A percentile compares a stretch with the other conserved stretches of the same genome.
These are phyloP conservation scores for Parastagonospora avenae DNA, from an alignment of 2,329 filamentous ascomycete genomes.

Conservation along the genomic window DNA sequence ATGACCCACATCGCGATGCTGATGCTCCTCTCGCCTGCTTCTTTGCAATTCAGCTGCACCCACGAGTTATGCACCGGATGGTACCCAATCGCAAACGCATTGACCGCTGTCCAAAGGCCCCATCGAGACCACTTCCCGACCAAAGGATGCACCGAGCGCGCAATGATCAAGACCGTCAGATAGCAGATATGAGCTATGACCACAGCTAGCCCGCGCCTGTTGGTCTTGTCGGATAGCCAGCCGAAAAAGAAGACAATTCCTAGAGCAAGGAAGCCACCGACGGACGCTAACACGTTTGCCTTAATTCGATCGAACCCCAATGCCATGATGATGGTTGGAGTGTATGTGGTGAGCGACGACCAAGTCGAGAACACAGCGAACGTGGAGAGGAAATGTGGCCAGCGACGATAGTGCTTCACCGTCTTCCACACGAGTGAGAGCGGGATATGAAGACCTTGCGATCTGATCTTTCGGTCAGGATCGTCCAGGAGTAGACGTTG, in stretches of 20 bases:
- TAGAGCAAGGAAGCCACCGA: constrained; percentile 52
- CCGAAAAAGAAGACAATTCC: constrained; percentile 57
- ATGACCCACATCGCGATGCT: constrained; percentile 59
- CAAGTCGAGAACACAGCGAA: constrained; percentile 60
- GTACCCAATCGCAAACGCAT: constrained; percentile 59
- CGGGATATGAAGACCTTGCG: constrained; percentile 47
- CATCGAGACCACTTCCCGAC: constrained; percentile 57
- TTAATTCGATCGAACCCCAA: constrained; percentile 54
- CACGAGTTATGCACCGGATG: constrained; percentile 61
- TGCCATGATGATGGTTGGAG: constrained; percentile 50
- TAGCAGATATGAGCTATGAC: constrained; percentile 54
- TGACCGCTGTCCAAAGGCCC: constrained; percentile 59
- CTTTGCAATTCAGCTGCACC: constrained; percentile 59
- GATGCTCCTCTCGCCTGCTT: constrained; percentile 55
- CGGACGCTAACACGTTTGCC: constrained; percentile 55
- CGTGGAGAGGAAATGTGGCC: constrained; percentile 55
- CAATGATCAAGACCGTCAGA: constrained; percentile 51
- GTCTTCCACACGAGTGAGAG: constrained; percentile 52
- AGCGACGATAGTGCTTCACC: constrained; percentile 52
- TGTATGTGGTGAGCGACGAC: constrained; percentile 59
- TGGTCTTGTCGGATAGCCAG: constrained; percentile 55
- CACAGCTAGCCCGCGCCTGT: constrained; percentile 52
- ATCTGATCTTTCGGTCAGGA: constrained; percentile 35
- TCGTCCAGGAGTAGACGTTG: constrained; percentile 45
- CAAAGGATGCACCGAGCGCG: constrained; percentile 49